Percentiles rank a stretch among this genome's conserved stretches.
phyloP scores from a whole-genome alignment of 139 green algal genomes.

The Auxenochlorella pyrenoidosa region DNA sequence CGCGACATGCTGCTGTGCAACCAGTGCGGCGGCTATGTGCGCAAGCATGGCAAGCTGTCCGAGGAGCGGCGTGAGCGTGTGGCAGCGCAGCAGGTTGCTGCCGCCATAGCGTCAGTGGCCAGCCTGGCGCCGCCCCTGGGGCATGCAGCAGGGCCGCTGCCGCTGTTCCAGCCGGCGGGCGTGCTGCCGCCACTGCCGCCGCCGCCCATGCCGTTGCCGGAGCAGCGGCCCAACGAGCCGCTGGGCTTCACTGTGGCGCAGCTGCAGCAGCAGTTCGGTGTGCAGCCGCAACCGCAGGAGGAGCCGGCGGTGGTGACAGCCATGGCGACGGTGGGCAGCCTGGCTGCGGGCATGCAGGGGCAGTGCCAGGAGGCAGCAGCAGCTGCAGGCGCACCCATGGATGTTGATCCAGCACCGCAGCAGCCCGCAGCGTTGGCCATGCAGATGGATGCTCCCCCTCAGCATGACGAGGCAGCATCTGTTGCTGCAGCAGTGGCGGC shows the following conservation, averaged over 20 bases:
- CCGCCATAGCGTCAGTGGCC: neutral
- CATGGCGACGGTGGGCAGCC: neutral
- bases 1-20: conserved; percentile 36
- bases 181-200: conserved; percentile 18
- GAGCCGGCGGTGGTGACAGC: neutral
- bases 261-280: conserved; percentile 7
- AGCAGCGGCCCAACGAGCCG: neutral
- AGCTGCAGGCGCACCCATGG: neutral
- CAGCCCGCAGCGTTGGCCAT: neutral
- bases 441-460: neutral
- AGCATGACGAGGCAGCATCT: neutral
- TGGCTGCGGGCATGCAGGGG: neutral
- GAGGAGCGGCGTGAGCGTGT: conserved; percentile 25
- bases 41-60: conserved; percentile 29
- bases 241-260: neutral
- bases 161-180: conserved; percentile 12
- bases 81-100: conserved; percentile 26
- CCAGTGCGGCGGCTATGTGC: conserved; percentile 34
- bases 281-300: neutral
- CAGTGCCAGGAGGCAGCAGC: neutral
- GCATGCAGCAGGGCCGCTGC: neutral
- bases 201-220: neutral
- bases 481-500: neutral
- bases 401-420: neutral
- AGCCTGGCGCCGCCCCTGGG: neutral